phyloP scores from a whole-genome alignment of 192 early-diverging fungal species.

The Coemansia sp. region DNA sequence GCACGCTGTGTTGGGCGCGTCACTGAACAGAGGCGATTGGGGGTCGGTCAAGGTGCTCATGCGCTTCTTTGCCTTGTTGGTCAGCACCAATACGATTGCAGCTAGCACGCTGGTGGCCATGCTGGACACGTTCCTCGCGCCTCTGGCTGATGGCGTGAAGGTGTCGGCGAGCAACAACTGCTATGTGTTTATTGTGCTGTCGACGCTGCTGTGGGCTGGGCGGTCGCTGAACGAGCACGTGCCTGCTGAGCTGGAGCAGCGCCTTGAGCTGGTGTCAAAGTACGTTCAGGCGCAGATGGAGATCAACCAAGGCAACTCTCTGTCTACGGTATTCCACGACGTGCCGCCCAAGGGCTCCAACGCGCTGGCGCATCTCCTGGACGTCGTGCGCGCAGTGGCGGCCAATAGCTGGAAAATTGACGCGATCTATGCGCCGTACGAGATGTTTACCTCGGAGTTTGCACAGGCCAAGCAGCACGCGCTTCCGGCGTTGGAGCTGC shows the following conservation, averaged over 20 bases:
- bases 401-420: constrained; percentile 42
- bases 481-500: constrained; percentile 45
- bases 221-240: constrained; percentile 24
- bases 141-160: constrained; percentile 29
- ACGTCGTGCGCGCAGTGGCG: constrained; percentile 31
- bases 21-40: constrained; percentile 65
- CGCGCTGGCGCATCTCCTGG: constrained; percentile 35
- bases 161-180: constrained; percentile 59
- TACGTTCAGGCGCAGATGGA: constrained; percentile 35
- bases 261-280: constrained; percentile 19
- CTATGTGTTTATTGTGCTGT: constrained; percentile 74
- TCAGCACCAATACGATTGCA: constrained; percentile 75
- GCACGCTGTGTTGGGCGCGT: constrained; percentile 59
- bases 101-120: constrained; percentile 66
- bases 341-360: constrained; percentile 35
- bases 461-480: constrained; percentile 43
- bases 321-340: constrained; percentile 44
- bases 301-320: constrained; percentile 15
- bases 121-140: constrained; percentile 65
- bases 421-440: constrained; percentile 39
- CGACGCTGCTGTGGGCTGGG: constrained; percentile 79
- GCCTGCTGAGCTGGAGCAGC: constrained; percentile 33
- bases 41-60: constrained; percentile 74
- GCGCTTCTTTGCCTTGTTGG: constrained; percentile 81
- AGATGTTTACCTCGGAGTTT: constrained; percentile 45